phyloP scores from a whole-genome alignment of 441 rosid species.

The Pelargonium australe region DNA sequence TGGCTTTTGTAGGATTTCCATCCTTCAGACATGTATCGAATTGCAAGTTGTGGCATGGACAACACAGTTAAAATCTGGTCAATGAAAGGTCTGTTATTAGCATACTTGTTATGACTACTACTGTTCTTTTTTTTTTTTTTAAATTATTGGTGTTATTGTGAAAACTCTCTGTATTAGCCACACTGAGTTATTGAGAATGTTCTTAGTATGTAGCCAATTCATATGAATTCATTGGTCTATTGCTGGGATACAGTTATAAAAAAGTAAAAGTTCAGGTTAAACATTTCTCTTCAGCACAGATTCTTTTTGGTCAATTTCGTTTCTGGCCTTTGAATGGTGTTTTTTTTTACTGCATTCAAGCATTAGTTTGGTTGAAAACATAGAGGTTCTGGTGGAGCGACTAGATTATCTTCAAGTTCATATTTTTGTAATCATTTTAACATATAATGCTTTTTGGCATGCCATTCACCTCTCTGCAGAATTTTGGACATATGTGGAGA shows the following conservation, averaged over 20 bases:
- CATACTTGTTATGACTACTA: neutral
- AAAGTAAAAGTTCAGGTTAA: no score
- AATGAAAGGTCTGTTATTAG: constrained; percentile 65
- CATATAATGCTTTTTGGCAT: constrained; percentile 2
- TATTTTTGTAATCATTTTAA: constrained; percentile 4
- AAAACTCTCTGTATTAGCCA: neutral
- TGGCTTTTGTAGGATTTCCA: constrained; percentile 72
- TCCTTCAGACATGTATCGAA: constrained; percentile 69
- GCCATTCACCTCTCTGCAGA: constrained; percentile 40
- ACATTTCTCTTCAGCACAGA: no score
- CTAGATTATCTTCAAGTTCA: neutral
- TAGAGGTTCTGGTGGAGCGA: neutral
- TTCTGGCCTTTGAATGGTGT: no score
- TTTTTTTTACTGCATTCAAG: no score
- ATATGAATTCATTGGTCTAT: neutral
- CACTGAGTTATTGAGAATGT: neutral
- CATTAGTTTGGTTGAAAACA: neutral
- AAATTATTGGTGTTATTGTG: neutral
- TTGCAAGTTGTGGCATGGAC: constrained; percentile 97
- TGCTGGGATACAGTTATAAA: no score
- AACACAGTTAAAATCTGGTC: constrained; percentile 95
- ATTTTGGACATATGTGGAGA: constrained; percentile 92
- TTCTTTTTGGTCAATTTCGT: no score
- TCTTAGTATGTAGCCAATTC: no score
- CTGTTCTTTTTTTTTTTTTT: neutral